Evolutionary conservation across 2,329 filamentous ascomycete species (phyloP), one percentile per base, ranked within the genome.

Genomic region (Xylaria sp.): DNA sequence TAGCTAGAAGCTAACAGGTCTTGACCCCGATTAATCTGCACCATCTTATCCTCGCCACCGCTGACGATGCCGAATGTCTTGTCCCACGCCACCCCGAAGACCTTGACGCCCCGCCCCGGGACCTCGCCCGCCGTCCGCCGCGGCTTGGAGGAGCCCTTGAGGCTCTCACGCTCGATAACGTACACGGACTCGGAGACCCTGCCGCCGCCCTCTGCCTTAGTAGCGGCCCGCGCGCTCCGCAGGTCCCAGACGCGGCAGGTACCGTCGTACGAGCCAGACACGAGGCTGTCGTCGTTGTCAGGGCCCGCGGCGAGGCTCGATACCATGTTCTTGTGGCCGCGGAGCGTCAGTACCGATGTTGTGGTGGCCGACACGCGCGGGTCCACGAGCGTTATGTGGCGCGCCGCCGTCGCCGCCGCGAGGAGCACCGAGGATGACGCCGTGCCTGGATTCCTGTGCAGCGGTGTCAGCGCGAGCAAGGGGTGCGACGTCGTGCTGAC

Each of bases 241-340:
- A 98, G 84, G 81, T 99, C 95, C 95, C 95, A 99, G 51, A 99
- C 88, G 54, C 93, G 87, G 72, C 92, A 95, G 1, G 92, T 97
- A 35, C 94, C 93, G 76, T 99, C 95, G 77, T 96, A 92, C 47
- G 90, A 91, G n/a, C 87, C 94, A 33, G 91, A 95, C 0, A 94
- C 92, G 8, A 99, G 83, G n/a, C 90, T 88, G 78, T 94, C 92
- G 72, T 89, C 87, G 72, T 89, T 94, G 42, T 87, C 84, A 6
- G 85, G 87, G 40, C 79, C 81, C 9, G 80, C 74, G 15, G 76
- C 75, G 33, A 88, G 71, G 7, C 79, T 80, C 1, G 82, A 80
- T 17, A 89, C 82, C 79, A 86, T 86, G 79, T 97, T 97, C 63
- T 87, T 87, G 79, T 98, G 94, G 0, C 94, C 94, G 35, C 92